Evolutionary conservation across 2,329 filamentous ascomycete species (phyloP).

Genomic region (Colletotrichum endophyticum): DNA sequence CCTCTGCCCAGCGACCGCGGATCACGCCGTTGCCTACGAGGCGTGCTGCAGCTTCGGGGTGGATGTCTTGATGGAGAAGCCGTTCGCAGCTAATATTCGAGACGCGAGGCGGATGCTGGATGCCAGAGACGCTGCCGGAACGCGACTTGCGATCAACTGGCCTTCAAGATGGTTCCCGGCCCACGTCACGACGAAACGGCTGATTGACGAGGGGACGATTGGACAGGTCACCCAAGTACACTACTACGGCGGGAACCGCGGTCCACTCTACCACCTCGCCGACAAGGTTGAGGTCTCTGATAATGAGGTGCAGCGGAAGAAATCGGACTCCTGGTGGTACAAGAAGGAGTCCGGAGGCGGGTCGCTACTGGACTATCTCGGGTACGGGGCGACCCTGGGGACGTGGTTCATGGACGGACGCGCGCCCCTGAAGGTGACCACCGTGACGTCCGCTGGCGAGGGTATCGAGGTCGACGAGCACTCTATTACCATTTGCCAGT

Average conservation of each 20-base stretch:
- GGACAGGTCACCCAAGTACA: not conserved
- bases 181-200: not conserved
- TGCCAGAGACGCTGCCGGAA: not conserved
- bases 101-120: not conserved
- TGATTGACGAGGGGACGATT: not conserved
- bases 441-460: not conserved
- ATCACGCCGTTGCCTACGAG: not conserved
- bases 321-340: not conserved
- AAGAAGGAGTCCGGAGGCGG: not conserved
- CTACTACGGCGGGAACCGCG: not conserved
- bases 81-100: not conserved
- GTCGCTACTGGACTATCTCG: not conserved
- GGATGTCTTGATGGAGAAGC: not conserved
- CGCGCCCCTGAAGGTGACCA: not conserved
- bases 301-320: not conserved
- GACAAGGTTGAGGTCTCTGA: slow-evolving; percentile 1
- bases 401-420: not conserved
- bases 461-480: not conserved
- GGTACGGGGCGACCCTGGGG: not conserved
- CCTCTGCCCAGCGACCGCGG: not conserved
- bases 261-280: not conserved
- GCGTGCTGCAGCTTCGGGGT: not conserved
- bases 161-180: not conserved
- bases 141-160: not conserved
- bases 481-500: not conserved